phyloP scores from a whole-genome alignment of 108 stramenopile genomes.

The Stephanodiscus triporus region DNA sequence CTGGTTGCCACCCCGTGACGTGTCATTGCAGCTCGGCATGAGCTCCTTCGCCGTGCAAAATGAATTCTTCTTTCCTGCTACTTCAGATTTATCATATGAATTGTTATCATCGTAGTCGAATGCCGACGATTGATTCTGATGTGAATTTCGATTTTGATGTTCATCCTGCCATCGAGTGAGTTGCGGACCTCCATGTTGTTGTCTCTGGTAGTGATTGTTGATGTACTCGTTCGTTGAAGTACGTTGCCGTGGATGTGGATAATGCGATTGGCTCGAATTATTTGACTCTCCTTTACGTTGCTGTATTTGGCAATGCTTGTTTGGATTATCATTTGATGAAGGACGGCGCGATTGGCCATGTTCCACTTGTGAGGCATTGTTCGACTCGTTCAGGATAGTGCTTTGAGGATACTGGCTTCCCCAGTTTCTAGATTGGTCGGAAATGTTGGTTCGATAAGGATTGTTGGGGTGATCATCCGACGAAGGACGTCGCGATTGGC shows the following conservation, averaged over 20 bases:
- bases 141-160: not conserved
- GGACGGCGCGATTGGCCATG: not conserved
- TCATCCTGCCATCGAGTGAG: slow-evolving; percentile 2
- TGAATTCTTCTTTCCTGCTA: slow-evolving; percentile 53
- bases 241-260: slow-evolving; percentile 5
- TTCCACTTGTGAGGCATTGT: not conserved
- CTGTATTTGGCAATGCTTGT: not conserved
- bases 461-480: not conserved
- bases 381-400: not conserved
- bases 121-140: slow-evolving; percentile 11
- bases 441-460: not conserved
- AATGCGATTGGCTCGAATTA: not conserved
- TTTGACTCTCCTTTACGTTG: not conserved
- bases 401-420: not conserved
- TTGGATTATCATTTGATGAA: not conserved
- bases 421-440: not conserved
- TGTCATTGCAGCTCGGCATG: slow-evolving; percentile 26
- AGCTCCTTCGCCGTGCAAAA: slow-evolving; percentile 71
- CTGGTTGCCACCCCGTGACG: slow-evolving; percentile 10
- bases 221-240: slow-evolving; percentile 9
- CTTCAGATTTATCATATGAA: slow-evolving; percentile 13
- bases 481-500: not conserved
- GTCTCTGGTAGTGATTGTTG: slow-evolving; percentile 27
- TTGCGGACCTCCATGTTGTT: slow-evolving; percentile 8
- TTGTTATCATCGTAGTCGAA: slow-evolving; percentile 36